Percentiles rank a stretch among this genome's conserved stretches.
These are phyloP conservation scores for Ophiosphaerella herpotricha DNA, from an alignment of 2,329 filamentous ascomycete genomes.

Conservation along the genomic window DNA sequence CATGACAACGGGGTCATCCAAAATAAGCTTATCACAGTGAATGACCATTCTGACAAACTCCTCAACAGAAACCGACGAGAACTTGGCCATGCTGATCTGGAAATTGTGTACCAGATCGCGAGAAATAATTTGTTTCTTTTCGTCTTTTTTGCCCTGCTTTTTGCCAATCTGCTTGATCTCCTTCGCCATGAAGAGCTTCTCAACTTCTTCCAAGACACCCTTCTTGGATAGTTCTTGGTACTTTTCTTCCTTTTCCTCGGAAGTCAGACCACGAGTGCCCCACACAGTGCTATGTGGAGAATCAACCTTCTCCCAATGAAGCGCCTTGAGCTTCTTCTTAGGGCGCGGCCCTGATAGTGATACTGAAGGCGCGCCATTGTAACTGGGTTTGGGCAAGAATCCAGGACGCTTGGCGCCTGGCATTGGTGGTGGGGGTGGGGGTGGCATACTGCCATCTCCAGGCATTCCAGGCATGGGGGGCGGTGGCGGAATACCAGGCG, in stretches of 20 bases:
- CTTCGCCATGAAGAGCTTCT: conserved; percentile 96
- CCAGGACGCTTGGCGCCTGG: conserved; percentile 66
- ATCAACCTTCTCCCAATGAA: conserved; percentile 99
- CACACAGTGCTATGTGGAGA: conserved; percentile 88
- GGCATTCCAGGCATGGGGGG: conserved; percentile 60
- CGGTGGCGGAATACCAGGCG: conserved; percentile 45
- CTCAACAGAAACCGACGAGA: conserved; percentile 81
- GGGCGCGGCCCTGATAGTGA: conserved; percentile 81
- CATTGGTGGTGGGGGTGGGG: conserved; percentile 65
- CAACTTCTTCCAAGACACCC: conserved; percentile 95
- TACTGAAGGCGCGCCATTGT: conserved; percentile 61
- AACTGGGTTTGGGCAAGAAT: conserved; percentile 68
- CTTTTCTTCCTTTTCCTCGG: conserved; percentile 90
- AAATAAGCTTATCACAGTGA: conserved; percentile 85
- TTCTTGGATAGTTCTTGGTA: conserved; percentile 91
- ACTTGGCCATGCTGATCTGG: conserved; percentile 86
- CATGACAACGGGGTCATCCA: conserved; percentile 92
- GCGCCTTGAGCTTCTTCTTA: conserved; percentile 99
- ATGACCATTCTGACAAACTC: conserved; percentile 92
- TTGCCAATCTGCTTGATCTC: conserved; percentile 87
- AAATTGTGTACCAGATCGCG: conserved; percentile 67
- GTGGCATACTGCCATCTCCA: conserved; percentile 52
- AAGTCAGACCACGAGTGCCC: conserved; percentile 84
- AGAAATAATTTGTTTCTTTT: conserved; percentile 97
- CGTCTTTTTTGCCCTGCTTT: conserved; percentile 74